Percentiles rank a stretch among this genome's conserved stretches.
Evolutionary conservation across 148 eudicot genomes (phyloP).

Genomic region (Oxyria digyna): DNA sequence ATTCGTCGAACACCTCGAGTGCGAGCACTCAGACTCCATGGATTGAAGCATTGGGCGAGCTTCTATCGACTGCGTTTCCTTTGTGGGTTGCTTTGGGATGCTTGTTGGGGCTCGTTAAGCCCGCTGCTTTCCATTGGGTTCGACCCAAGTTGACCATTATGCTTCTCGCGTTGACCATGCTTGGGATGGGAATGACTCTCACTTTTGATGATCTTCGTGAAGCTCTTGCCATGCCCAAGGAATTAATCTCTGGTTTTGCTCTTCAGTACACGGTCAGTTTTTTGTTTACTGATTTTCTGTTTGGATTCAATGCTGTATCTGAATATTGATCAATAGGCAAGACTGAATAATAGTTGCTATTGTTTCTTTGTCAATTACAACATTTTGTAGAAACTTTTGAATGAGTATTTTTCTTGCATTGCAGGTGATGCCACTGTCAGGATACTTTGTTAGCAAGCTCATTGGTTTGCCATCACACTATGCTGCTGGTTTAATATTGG

Average conservation of each 20-base stretch:
- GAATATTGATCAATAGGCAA: not conserved
- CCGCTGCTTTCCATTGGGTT: constrained; percentile 53
- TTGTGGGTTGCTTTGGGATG: constrained; percentile 80
- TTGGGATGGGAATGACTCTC: constrained; percentile 91
- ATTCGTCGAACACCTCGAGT: constrained; percentile 43
- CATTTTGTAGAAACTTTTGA: not conserved
- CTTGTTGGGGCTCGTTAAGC: constrained; percentile 48
- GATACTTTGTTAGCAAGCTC: constrained; percentile 59
- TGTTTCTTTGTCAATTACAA: not conserved
- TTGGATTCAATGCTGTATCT: not conserved
- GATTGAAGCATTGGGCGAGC: constrained; percentile 40
- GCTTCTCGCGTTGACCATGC: constrained; percentile 67
- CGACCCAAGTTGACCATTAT: constrained; percentile 39
- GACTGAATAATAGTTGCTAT: not conserved
- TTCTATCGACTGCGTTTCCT: constrained; percentile 61
- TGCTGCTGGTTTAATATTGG: constrained; percentile 82
- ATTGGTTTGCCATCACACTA: constrained; percentile 57
- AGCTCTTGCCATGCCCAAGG: constrained; percentile 79
- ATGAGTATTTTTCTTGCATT: not conserved
- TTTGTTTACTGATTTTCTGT: not conserved
- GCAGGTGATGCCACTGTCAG: constrained; percentile 87
- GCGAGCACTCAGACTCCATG: constrained; percentile 14
- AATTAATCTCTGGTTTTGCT: constrained; percentile 44
- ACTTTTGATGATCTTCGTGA: constrained; percentile 71
- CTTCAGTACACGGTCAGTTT: constrained; percentile 70